These are phyloP conservation scores for Trifolium pratense DNA, from an alignment of 306 rosid species.

Conservation along the genomic window DNA sequence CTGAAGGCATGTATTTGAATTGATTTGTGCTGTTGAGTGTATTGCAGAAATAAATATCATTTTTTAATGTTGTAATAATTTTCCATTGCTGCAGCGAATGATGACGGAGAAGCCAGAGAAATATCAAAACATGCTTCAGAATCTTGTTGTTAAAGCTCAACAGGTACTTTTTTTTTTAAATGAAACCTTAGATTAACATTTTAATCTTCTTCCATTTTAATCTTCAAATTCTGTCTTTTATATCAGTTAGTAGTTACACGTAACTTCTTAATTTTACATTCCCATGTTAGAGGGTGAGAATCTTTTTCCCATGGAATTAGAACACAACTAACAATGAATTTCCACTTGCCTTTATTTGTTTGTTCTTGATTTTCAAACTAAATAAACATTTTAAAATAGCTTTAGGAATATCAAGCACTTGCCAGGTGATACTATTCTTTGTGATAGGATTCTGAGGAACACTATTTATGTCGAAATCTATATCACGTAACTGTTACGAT, in stretches of 20 bases:
- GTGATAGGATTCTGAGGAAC: too few relatives aligned
- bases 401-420: too few relatives aligned
- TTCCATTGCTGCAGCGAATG: constrained; percentile 75
- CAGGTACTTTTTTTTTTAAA: constrained; percentile 65
- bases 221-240: constrained; percentile 7
- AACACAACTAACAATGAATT: not conserved
- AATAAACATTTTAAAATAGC: too few relatives aligned
- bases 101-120: constrained; percentile 95
- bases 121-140: constrained; percentile 96
- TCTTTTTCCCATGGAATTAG: not conserved
- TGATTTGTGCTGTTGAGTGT: constrained; percentile 28
- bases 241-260: not conserved
- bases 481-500: too few relatives aligned
- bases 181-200: not conserved
- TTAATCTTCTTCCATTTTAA: constrained; percentile 11
- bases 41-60: constrained; percentile 22
- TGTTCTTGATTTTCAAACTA: too few relatives aligned
- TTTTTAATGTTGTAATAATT: constrained; percentile 34
- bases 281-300: not conserved
- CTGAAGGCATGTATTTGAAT: constrained; percentile 73
- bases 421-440: too few relatives aligned
- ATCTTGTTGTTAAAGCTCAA: constrained; percentile 93
- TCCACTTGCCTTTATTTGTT: not conserved
- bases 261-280: not conserved
- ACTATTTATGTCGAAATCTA: too few relatives aligned